Conservation (phyloP, 345 rosid genomes). For the Geranium rotundifolium region DNA sequence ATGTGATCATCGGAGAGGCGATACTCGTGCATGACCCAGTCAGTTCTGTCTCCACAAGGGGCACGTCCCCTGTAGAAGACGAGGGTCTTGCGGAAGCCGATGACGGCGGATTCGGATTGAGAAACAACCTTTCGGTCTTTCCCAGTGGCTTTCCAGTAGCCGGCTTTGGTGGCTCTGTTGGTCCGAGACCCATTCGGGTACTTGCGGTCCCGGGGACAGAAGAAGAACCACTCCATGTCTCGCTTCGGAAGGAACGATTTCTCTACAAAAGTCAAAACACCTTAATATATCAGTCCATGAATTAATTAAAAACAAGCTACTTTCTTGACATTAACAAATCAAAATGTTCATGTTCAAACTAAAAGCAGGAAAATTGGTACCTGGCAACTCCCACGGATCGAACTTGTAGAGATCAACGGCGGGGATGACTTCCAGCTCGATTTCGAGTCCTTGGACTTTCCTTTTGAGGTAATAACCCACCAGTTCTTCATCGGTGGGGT, state of each 20-base stretch:
- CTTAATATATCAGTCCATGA: no score
- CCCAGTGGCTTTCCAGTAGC: slow-evolving; percentile 95
- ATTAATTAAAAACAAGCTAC: neutral
- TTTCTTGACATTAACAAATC: no score
- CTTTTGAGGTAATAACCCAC: slow-evolving; percentile 74
- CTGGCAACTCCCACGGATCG: slow-evolving; percentile 95
- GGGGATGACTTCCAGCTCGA: slow-evolving; percentile 80
- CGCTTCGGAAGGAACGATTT: slow-evolving; percentile 67
- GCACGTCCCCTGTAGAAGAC: slow-evolving; percentile 78
- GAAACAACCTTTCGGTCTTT: slow-evolving; percentile 66
- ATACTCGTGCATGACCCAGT: slow-evolving; percentile 87
- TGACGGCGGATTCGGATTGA: slow-evolving; percentile 34
- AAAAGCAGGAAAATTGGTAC: slow-evolving; percentile 14
- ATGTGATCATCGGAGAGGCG: slow-evolving; percentile 44
- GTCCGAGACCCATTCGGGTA: slow-evolving; percentile 74
- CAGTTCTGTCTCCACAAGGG: slow-evolving; percentile 62
- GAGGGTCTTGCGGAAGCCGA: slow-evolving; percentile 63
- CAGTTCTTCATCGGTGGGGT: slow-evolving; percentile 84
- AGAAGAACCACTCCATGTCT: slow-evolving; percentile 93
- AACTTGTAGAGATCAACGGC: slow-evolving; percentile 76
- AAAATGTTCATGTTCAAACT: no score
- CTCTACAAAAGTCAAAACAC: slow-evolving; percentile 26
- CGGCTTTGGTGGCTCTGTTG: slow-evolving; percentile 79
- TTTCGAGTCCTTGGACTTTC: slow-evolving; percentile 52
- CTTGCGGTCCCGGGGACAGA: slow-evolving; percentile 74